A percentile compares a stretch with the other conserved stretches of the same genome.
phyloP scores from a whole-genome alignment of 2,329 filamentous ascomycete species.

The Ophiostoma himal-ulmi region DNA sequence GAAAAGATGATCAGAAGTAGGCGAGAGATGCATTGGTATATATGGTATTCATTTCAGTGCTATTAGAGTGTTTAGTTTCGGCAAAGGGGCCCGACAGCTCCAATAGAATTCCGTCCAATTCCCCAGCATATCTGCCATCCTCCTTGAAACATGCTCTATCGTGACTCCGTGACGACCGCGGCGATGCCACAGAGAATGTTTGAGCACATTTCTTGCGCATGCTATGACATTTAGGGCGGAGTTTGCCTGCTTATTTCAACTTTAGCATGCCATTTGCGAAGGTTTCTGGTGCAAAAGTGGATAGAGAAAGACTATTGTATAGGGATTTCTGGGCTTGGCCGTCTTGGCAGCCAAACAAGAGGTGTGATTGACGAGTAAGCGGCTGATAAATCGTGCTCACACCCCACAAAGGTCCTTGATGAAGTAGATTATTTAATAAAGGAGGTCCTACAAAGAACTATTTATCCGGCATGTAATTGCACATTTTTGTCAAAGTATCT shows the following conservation, averaged over 20 bases:
- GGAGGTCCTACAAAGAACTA: background rate
- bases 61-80: background rate
- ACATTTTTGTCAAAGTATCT: background rate
- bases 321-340: background rate
- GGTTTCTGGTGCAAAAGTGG: constrained; percentile 6
- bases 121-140: background rate
- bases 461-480: background rate
- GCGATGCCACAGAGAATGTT: constrained; percentile 15
- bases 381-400: background rate
- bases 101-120: background rate
- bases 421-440: constrained; percentile 8
- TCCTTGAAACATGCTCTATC: constrained; percentile 5
- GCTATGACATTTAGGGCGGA: background rate
- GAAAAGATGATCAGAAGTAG: background rate
- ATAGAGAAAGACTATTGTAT: background rate
- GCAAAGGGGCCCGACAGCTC: background rate
- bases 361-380: background rate
- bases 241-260: background rate
- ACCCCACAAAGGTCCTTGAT: background rate
- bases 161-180: background rate
- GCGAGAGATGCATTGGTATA: background rate
- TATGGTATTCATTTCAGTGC: background rate
- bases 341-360: background rate
- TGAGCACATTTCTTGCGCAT: constrained; percentile 14
- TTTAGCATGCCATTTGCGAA: constrained; percentile 12